These are phyloP conservation scores for Rhexocercosporidium sp. DNA, from an alignment of 2,329 filamentous ascomycete species.

Conservation along the genomic window DNA sequence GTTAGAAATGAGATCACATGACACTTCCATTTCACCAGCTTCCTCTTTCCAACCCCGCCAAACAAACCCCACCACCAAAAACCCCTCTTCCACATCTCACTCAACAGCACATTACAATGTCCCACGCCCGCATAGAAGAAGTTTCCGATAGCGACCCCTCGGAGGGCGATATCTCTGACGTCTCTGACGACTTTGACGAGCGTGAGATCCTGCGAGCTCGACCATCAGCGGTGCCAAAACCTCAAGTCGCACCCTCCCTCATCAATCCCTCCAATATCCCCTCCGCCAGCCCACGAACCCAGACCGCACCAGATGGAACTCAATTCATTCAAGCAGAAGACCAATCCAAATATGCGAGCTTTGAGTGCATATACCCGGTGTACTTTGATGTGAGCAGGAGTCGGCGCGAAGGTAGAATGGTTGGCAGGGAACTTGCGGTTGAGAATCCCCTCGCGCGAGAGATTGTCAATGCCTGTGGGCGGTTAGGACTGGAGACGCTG, in stretches of 20 bases:
- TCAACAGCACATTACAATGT: conserved; percentile 59
- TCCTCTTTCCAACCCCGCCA: conserved; percentile 22
- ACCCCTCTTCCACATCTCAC: conserved; percentile 10
- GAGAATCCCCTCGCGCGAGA: conserved; percentile 85
- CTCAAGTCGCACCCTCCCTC: conserved; percentile 12
- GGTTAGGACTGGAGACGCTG: conserved; percentile 72
- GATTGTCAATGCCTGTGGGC: conserved; percentile 83
- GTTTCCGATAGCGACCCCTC: conserved; percentile 78
- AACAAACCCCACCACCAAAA: conserved; percentile 21
- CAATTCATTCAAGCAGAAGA: conserved; percentile 50
- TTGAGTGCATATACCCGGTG: conserved; percentile 89
- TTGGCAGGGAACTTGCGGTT: conserved; percentile 74
- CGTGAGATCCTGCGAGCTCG: conserved; percentile 41
- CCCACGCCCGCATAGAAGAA: conserved; percentile 89
- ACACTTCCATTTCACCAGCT: background rate
- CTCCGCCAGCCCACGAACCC: conserved; percentile 19
- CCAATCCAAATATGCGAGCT: conserved; percentile 69
- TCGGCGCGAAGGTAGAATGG: conserved; percentile 81
- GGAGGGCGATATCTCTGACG: conserved; percentile 78
- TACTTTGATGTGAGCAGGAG: conserved; percentile 86
- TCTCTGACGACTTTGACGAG: conserved; percentile 62
- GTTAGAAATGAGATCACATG: conserved; percentile 8
- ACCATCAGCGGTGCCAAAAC: conserved; percentile 15
- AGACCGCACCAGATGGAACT: conserved; percentile 41
- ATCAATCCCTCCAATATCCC: conserved; percentile 45